Evolutionary conservation across 148 eudicot genomes (phyloP).

Genomic region (Hydrangea macrophylla): DNA sequence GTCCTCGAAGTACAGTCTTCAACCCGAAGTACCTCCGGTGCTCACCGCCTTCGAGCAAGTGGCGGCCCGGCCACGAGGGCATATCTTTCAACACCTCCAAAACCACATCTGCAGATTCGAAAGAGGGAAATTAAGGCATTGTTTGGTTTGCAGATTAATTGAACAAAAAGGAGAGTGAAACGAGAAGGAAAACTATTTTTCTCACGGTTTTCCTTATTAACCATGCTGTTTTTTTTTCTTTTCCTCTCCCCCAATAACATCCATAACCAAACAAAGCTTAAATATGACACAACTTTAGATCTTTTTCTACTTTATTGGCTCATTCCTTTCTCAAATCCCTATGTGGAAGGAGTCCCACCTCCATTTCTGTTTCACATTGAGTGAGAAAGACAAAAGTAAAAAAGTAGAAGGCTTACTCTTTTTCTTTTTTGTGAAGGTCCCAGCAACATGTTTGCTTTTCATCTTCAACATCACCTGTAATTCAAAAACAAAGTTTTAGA

Average conservation of each 20-base stretch:
- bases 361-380: conserved; percentile 37
- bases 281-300: conserved; percentile 34
- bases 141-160: no score
- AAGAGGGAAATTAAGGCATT: background rate
- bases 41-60: conserved; percentile 78
- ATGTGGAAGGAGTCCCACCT: conserved; percentile 45
- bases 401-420: conserved; percentile 71
- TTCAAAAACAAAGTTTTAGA: conserved; percentile 15
- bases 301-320: conserved; percentile 33
- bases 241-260: no score
- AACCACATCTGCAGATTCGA: conserved; percentile 61
- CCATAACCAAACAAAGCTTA: conserved; percentile 24
- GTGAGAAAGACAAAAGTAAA: conserved; percentile 42
- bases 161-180: no score
- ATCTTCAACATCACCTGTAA: conserved; percentile 87
- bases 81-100: conserved; percentile 76
- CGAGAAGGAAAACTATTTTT: no score
- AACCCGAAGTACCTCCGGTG: conserved; percentile 69
- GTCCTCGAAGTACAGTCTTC: conserved; percentile 67
- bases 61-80: conserved; percentile 97
- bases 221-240: no score
- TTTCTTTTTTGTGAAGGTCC: conserved; percentile 99
- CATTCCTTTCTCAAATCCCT: conserved; percentile 77
- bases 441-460: conserved; percentile 97
- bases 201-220: no score